Evolutionary conservation across 2,329 filamentous ascomycete species (phyloP), one percentile per base, ranked within the genome.

Genomic region (Scedosporium dehoogii): DNA sequence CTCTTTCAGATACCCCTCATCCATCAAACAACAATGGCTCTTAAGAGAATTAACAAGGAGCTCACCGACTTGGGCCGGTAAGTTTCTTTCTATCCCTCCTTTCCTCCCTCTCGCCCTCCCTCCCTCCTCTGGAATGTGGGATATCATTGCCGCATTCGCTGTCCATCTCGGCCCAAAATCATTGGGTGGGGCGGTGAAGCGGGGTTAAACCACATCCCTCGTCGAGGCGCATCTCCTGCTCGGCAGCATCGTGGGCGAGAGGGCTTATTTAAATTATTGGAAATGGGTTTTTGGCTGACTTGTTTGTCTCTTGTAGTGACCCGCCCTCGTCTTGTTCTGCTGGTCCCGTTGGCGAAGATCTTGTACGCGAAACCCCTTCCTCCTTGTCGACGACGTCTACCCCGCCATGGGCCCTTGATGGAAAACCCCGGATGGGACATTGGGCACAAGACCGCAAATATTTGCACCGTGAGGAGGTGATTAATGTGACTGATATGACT

Each of bases 301-400:
- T 68, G 53, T 51, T 64, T 18, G 59, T 64, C 29, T 62, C 64
- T 65, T 67, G 66, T 71, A 97, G 94, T 82, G 94, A 99, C 77
- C 94, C 94, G 75, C 94, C 94, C 74, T 97, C 94, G 64, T 97
- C 93, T 70, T 99, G 94, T 87, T 97, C 93, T 75, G 94, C 94
- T 72, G 94, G 94, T 69, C 94, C 94, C 70, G 88, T 96, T 73
- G 92, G 92, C 77, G 93, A 97, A 82, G 94, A 99, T 82, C 79
- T 99, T 86, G 94, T 97, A 92, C 73, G 91, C 83, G 66, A 58
- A 66, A 56, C 48, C 59, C 41, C 6, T 29, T 27, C 42, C 48
- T n/a, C 23, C 57, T 10, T 42, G 14, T 3, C 16, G 46, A 51
- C 23, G 48, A 6, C n/a, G 21, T 25, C 48, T 25, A 53, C 48